Evolutionary conservation across 768 basidiomycete genomes (phyloP).

Genomic region (Amyloporia xantha): DNA sequence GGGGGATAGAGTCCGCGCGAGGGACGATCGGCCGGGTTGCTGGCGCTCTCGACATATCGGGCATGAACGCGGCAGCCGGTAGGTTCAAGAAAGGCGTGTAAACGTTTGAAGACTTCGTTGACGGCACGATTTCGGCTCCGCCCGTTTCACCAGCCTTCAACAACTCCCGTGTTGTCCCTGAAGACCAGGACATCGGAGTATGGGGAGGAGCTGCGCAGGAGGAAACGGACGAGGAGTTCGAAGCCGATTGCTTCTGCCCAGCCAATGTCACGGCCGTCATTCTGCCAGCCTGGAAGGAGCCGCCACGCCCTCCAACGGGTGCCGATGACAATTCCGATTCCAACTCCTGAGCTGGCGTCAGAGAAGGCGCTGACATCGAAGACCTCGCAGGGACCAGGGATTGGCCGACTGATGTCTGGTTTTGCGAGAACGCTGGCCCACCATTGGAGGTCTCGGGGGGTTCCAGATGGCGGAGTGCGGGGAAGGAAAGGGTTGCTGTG

Average conservation of each 20-base stretch:
- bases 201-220: conserved; percentile 1
- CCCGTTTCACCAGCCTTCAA: too few species aligned
- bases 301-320: conserved; percentile 22
- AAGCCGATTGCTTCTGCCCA: conserved; percentile 44
- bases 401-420: conserved; percentile 18
- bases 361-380: conserved; percentile 31
- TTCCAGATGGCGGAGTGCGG: conserved; percentile 16
- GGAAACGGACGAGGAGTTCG: conserved; percentile 28
- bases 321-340: conserved; percentile 16
- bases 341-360: conserved; percentile 23
- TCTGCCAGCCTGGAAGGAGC: conserved; percentile 13
- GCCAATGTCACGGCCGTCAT: conserved; percentile 28
- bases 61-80: conserved; percentile 29
- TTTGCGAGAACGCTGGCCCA: conserved; percentile 6
- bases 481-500: conserved; percentile 6
- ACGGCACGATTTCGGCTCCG: too few species aligned
- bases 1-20: conserved; percentile 17
- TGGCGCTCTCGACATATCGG: too few species aligned
- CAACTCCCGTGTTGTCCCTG: conserved; percentile 26
- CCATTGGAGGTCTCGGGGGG: too few species aligned
- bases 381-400: too few species aligned
- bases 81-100: too few species aligned
- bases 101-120: too few species aligned
- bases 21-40: conserved; percentile 18
- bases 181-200: conserved; percentile 26